Evolutionary conservation across 345 rosid species (phyloP), one percentile per base, ranked within the genome.

Genomic region (Reutealis trisperma): DNA sequence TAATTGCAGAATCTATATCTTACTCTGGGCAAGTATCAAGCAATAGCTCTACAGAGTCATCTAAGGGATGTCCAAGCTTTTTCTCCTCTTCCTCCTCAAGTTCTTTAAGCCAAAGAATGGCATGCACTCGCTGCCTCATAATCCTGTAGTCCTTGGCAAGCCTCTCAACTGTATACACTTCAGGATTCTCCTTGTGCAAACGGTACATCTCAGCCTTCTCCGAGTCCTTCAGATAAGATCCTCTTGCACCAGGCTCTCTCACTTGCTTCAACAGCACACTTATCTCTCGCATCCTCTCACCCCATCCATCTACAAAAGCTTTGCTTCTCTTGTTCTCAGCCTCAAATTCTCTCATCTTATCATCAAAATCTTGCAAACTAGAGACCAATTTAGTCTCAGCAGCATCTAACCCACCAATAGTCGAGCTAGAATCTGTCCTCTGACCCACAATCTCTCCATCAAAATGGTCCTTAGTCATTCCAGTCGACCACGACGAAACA

Each of bases 181-280:
- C 98, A 1, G 96, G 98, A 78, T 92, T 87, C 84, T 93, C 84
- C 83, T 93, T 92, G 75, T 92, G 97, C 84, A 92, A 84, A 34
- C 91, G 88, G 22, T 96, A 96, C 94, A 96, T 96, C 89, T 93
- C 97, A n/a, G 93, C 87, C 88, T 96, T 96, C 83, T 93, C 97
- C 0, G 96, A 90, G 73, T 96, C 97, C 82, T 92, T 96, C 68
- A 96, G 86, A 75, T 92, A 96, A 70, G 97, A 77, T 0, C 98
- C 99, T 80, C 99, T 84, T 32, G 89, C 93, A 27, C 99, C 99
- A 70, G 97, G 99, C 82, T 96, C 97, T 75, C 73, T 81, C 21
- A 91, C 93, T 83, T 93, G 97, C 85, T 92, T 91, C 86, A 93
- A 72, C 80, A 93, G 59, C 61, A 83, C 84, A 73, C 86, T 75